A percentile compares a stretch with the other conserved stretches of the same genome.
phyloP scores from a whole-genome alignment of 805 yeast species.

The Saturnispora silvae region DNA sequence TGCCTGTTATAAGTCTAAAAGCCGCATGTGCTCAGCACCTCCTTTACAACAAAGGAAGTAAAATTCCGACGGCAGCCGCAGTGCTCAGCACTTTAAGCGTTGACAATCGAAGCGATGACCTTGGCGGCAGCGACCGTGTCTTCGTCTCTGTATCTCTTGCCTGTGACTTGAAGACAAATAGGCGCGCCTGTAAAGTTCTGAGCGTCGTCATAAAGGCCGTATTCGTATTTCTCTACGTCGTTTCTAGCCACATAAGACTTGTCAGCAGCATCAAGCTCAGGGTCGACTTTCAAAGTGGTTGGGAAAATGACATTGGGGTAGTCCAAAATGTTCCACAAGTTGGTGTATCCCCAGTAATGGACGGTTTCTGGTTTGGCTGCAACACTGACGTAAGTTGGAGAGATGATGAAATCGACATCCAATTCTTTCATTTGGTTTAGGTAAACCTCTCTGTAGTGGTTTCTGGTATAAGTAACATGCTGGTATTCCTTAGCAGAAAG shows the following conservation, averaged over 20 bases:
- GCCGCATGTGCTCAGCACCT: no score
- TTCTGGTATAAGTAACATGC: conserved; percentile 37
- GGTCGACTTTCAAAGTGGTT: conserved; percentile 45
- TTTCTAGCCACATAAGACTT: conserved; percentile 29
- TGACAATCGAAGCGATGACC: conserved; percentile 27
- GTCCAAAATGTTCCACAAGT: conserved; percentile 57
- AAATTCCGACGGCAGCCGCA: no score
- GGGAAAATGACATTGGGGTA: conserved; percentile 54
- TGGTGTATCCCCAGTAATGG: conserved; percentile 64
- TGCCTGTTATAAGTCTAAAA: no score
- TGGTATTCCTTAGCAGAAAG: conserved; percentile 38
- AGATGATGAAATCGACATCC: conserved; percentile 47
- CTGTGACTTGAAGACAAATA: conserved; percentile 39
- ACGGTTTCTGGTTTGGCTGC: conserved; percentile 53
- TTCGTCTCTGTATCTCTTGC: conserved; percentile 42
- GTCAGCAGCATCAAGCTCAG: conserved; percentile 33
- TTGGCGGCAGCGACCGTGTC: conserved; percentile 35
- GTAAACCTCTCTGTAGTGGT: conserved; percentile 41
- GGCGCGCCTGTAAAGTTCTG: conserved; percentile 35
- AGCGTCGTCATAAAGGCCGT: conserved; percentile 25
- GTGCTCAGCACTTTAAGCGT: conserved; percentile 7
- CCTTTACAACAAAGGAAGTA: no score
- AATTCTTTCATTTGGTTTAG: conserved; percentile 36
- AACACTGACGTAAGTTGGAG: conserved; percentile 54
- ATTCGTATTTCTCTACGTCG: conserved; percentile 29